Percentiles rank a stretch among this genome's conserved stretches.
These are phyloP conservation scores for Scleromitrula shiraiana DNA, from an alignment of 2,329 filamentous ascomycete genomes.

Conservation along the genomic window DNA sequence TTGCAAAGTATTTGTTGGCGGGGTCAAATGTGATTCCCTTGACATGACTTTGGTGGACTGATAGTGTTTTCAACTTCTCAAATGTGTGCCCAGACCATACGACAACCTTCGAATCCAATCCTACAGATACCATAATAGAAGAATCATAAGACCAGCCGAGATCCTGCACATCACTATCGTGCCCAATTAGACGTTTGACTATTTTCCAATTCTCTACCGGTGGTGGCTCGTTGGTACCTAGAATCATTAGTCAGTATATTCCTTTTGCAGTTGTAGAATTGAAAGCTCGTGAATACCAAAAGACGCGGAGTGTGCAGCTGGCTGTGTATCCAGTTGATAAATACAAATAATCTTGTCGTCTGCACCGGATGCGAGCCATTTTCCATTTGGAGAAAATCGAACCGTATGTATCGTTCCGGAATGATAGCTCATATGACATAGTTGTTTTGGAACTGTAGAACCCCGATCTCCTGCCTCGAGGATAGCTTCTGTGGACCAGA, in stretches of 20 bases:
- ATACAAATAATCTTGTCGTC: conserved; percentile 99
- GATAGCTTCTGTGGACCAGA: conserved; percentile 96
- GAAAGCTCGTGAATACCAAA: conserved; percentile 54
- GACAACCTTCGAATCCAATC: conserved; percentile 93
- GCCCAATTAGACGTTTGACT: conserved; percentile 82
- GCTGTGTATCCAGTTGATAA: conserved; percentile 74
- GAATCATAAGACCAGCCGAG: conserved; percentile 95
- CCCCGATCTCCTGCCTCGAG: conserved; percentile 67
- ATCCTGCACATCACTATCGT: conserved; percentile 98
- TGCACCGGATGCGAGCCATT: conserved; percentile 91
- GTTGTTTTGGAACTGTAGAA: conserved; percentile 69
- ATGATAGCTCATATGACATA: conserved; percentile 97
- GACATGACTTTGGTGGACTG: conserved; percentile 92
- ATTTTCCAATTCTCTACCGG: conserved; percentile 98
- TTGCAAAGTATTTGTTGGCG: conserved; percentile 98
- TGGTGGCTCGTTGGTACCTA: conserved; percentile 75
- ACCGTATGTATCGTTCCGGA: conserved; percentile 96
- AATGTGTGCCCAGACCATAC: conserved; percentile 98
- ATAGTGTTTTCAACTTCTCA: conserved; percentile 90
- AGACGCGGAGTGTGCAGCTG: conserved; percentile 65
- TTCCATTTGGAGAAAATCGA: conserved; percentile 89
- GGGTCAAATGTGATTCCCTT: conserved; percentile 98
- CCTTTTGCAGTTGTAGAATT: background rate
- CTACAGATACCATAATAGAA: conserved; percentile 90
- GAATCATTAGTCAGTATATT: conserved; percentile 2